Evolutionary conservation across 441 rosid species (phyloP), one percentile per base, ranked within the genome.

Genomic region (Populus hybrid): DNA sequence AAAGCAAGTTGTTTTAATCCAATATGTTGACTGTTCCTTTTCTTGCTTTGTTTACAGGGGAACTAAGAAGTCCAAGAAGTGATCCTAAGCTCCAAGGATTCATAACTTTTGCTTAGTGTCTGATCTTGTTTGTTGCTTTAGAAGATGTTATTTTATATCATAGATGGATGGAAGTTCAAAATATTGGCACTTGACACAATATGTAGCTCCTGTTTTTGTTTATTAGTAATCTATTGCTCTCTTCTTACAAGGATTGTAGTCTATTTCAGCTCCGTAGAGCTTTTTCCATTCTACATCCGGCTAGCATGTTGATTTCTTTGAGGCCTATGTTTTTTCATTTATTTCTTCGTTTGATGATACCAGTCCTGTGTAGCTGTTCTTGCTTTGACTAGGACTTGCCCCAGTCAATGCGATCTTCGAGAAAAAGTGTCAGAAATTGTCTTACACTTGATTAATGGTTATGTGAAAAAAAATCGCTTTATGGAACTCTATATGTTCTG

Each of bases 31-130:
- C 14, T 7, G n/a, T 32, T 69, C 24, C 23, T 18, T 1, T 61
- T 50, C 26, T 34, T 34, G 14, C 24, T 69, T 40, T 42, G 38
- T 70, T 30, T 69, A 32, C 75, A 75, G 78, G 76, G 78, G 40
- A 32, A 35, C 68, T 4, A 75, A 64, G 82, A 79, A 75, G 76
- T 65, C 78, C 16, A 75, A 79, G 78, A 79, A 79, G 78, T 79
- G 76, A 79, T 23, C 68, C 34, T 21, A 21, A 72, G 69, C 73
- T 46, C 61, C 11, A 67, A 18, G 38, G 38, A 67, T 61, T 21
- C 26, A 0, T 23, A 61, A 61, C 66, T 61, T 61, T 61, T 61
- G 66, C 66, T 21, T 61, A 21, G 66, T 23, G 66, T 21, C 6
- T 61, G 28, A 4, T 61, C 24, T 61, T 21, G 26, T 61, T 21